phyloP scores from a whole-genome alignment of 768 basidiomycete species.

The Goffeauzyma gilvescens region DNA sequence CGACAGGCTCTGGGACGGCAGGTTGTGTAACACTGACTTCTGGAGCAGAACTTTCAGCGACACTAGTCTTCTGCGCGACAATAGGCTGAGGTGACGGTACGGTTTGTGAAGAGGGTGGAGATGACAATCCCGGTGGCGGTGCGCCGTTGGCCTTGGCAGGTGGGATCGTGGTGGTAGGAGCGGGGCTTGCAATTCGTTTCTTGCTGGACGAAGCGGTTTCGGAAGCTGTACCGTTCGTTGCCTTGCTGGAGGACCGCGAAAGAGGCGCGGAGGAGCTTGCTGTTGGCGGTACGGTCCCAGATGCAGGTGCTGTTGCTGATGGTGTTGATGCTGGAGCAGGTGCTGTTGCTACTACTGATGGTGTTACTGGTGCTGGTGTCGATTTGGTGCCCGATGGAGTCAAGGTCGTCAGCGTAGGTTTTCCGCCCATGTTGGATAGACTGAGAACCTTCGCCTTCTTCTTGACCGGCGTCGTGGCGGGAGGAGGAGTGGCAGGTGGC shows the following conservation, averaged over 20 bases:
- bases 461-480: conserved; percentile 31
- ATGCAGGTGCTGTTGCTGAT: neutral
- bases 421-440: conserved; percentile 6
- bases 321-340: neutral
- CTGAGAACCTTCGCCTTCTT: conserved; percentile 10
- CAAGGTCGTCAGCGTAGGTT: conserved; percentile 9
- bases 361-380: neutral
- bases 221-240: neutral
- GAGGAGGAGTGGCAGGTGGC: conserved; percentile 16
- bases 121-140: too few species aligned
- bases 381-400: conserved; percentile 3
- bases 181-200: too few species aligned
- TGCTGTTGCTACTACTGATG: neutral
- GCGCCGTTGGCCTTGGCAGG: too few species aligned
- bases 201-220: neutral
- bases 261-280: conserved; percentile 1
- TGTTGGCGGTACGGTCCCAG: neutral
- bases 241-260: conserved; percentile 1
- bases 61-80: too few species aligned
- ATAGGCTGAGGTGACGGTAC: too few species aligned
- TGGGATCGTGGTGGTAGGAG: too few species aligned
- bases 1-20: too few species aligned
- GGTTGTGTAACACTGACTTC: too few species aligned
- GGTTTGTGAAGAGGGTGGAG: too few species aligned
- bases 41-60: too few species aligned